Evolutionary conservation across 768 basidiomycete species (phyloP).

Genomic region (Mycena vitilis): DNA sequence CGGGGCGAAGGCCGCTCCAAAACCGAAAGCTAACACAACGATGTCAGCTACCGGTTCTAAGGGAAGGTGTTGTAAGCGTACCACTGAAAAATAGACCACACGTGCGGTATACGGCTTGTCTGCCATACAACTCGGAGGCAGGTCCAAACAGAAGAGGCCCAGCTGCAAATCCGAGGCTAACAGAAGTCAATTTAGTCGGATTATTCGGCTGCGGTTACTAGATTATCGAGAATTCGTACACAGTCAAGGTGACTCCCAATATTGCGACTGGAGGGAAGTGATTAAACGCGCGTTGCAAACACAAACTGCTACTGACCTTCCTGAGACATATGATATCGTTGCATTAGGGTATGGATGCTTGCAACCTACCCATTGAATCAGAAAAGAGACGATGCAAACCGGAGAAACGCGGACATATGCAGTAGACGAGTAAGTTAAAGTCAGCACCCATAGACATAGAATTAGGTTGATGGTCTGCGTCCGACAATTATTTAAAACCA

Average conservation of each 20-base stretch:
- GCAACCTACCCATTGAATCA: conserved; percentile 26
- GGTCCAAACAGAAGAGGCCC: conserved; percentile 39
- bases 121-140: conserved; percentile 40
- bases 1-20: conserved; percentile 30
- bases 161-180: conserved; percentile 33
- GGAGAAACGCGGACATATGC: conserved; percentile 21
- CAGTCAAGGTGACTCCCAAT: conserved; percentile 23
- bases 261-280: conserved; percentile 15
- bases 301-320: conserved; percentile 8
- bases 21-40: conserved; percentile 24
- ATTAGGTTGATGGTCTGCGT: conserved; percentile 24
- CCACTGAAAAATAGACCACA: conserved; percentile 27
- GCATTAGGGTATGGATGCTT: conserved; percentile 22
- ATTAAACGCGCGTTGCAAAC: background rate
- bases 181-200: background rate
- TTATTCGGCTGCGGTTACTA: background rate
- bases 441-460: conserved; percentile 29
- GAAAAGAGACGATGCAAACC: background rate
- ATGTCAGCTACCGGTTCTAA: background rate
- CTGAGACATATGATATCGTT: conserved; percentile 24
- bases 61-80: background rate
- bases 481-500: background rate
- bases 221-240: conserved; percentile 4
- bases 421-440: conserved; percentile 29
- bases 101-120: conserved; percentile 24